These are phyloP conservation scores for Cercophora sp. DNA, from an alignment of 495 filamentous ascomycete species.

Conservation along the genomic window DNA sequence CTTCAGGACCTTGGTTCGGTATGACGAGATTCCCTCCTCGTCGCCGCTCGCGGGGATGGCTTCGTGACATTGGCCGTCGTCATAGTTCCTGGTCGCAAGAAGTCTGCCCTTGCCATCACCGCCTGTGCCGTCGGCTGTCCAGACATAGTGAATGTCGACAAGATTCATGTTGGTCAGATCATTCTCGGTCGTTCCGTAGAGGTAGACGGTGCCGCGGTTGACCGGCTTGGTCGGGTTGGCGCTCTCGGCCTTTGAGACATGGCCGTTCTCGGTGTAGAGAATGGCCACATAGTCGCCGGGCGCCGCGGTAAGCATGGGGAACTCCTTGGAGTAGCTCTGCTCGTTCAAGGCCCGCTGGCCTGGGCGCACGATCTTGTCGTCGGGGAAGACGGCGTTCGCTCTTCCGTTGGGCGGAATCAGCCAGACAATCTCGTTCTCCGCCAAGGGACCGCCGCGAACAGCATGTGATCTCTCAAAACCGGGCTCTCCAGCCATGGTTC, in stretches of 20 bases:
- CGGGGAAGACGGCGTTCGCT: conserved; percentile 24
- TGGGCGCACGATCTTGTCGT: conserved; percentile 39
- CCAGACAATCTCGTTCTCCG: conserved; percentile 50
- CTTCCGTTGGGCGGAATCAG: conserved; percentile 50
- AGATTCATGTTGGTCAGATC: conserved; percentile 53
- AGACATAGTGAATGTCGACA: conserved; percentile 63
- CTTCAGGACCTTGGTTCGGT: conserved; percentile 41
- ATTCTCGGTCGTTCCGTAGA: conserved; percentile 72
- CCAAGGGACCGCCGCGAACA: conserved; percentile 41
- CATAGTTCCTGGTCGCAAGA: conserved; percentile 68
- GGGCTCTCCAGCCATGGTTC: conserved; percentile 62
- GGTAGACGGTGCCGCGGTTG: conserved; percentile 69
- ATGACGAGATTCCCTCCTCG: conserved; percentile 43
- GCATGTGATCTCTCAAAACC: conserved; percentile 67
- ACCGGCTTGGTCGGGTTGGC: conserved; percentile 56
- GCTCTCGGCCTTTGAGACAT: conserved; percentile 63
- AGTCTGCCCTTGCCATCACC: conserved; percentile 71
- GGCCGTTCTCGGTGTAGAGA: conserved; percentile 81
- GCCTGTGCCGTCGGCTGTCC: conserved; percentile 72
- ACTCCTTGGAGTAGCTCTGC: conserved; percentile 47
- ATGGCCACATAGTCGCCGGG: conserved; percentile 69
- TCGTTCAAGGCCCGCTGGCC: conserved; percentile 40
- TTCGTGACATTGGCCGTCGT: conserved; percentile 84
- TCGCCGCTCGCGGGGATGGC: conserved; percentile 30
- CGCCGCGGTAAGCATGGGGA: conserved; percentile 60